phyloP scores from a whole-genome alignment of 2,329 filamentous ascomycete genomes.

The Knoxdaviesia proteae region DNA sequence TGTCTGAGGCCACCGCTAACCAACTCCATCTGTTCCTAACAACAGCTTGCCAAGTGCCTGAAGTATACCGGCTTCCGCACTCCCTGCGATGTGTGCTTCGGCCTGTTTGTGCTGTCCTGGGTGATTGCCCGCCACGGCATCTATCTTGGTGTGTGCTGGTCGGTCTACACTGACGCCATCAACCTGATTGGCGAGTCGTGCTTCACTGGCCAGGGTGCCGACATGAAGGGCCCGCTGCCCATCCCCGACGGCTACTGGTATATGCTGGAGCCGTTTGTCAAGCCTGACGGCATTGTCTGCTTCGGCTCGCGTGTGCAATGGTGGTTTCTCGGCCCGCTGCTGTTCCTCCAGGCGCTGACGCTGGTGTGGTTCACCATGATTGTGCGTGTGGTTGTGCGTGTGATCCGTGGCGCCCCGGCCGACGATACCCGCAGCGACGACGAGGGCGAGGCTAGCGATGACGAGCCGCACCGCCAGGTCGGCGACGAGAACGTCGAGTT shows the following conservation, averaged over 20 bases:
- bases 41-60: constrained; percentile 69
- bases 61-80: constrained; percentile 67
- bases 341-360: constrained; percentile 61
- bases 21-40: constrained; percentile 3
- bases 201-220: constrained; percentile 38
- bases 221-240: constrained; percentile 32
- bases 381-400: constrained; percentile 57
- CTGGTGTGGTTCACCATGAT: constrained; percentile 85
- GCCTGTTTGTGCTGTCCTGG: constrained; percentile 72
- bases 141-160: constrained; percentile 66
- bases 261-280: constrained; percentile 52
- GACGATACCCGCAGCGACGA: constrained; percentile 80
- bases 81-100: constrained; percentile 67
- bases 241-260: constrained; percentile 33
- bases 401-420: constrained; percentile 54
- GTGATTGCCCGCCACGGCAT: constrained; percentile 62
- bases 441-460: constrained; percentile 50
- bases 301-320: constrained; percentile 56
- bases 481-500: constrained; percentile 29
- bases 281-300: constrained; percentile 56
- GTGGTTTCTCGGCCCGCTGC: constrained; percentile 55
- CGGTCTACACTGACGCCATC: constrained; percentile 48
- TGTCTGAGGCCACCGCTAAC: neutral
- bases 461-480: constrained; percentile 20
- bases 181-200: constrained; percentile 45